A percentile compares a stretch with the other conserved stretches of the same genome.
These are phyloP conservation scores for Aschersonia sp. DNA, from an alignment of 2,329 filamentous ascomycete genomes.

Conservation along the genomic window DNA sequence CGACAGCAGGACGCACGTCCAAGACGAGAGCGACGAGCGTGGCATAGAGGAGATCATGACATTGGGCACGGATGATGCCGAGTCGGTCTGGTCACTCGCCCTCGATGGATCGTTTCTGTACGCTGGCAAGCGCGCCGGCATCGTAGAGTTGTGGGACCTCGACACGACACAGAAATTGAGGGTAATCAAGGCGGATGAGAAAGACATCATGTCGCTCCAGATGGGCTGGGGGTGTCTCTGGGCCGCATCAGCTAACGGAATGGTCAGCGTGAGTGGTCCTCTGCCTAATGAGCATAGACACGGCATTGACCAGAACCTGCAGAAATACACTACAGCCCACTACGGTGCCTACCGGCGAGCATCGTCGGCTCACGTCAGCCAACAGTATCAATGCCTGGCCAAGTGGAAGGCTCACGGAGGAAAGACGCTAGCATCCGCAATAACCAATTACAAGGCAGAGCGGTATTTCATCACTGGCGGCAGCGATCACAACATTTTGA, in stretches of 20 bases:
- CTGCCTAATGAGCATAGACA: background rate
- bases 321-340: slow-evolving; percentile 55
- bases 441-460: slow-evolving; percentile 52
- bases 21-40: slow-evolving; percentile 31
- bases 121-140: slow-evolving; percentile 71
- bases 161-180: slow-evolving; percentile 84
- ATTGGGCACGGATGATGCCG: slow-evolving; percentile 44
- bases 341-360: slow-evolving; percentile 40
- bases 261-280: slow-evolving; percentile 51
- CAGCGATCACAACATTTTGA: slow-evolving; percentile 76
- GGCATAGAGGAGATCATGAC: slow-evolving; percentile 56
- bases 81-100: slow-evolving; percentile 61
- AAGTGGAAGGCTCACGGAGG: slow-evolving; percentile 76
- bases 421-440: slow-evolving; percentile 72
- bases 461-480: slow-evolving; percentile 89
- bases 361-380: slow-evolving; percentile 43
- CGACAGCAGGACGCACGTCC: slow-evolving; percentile 2
- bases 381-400: slow-evolving; percentile 67
- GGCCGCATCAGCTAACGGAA: slow-evolving; percentile 80
- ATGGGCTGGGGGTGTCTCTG: slow-evolving; percentile 77
- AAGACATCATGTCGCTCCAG: slow-evolving; percentile 74
- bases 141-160: slow-evolving; percentile 92
- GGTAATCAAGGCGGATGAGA: slow-evolving; percentile 66
- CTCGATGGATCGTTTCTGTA: slow-evolving; percentile 89
- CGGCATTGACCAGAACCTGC: slow-evolving; percentile 2